Evolutionary conservation across 768 basidiomycete genomes (phyloP), one percentile per base, ranked within the genome.

Genomic region (Lactarius hatsudake): DNA sequence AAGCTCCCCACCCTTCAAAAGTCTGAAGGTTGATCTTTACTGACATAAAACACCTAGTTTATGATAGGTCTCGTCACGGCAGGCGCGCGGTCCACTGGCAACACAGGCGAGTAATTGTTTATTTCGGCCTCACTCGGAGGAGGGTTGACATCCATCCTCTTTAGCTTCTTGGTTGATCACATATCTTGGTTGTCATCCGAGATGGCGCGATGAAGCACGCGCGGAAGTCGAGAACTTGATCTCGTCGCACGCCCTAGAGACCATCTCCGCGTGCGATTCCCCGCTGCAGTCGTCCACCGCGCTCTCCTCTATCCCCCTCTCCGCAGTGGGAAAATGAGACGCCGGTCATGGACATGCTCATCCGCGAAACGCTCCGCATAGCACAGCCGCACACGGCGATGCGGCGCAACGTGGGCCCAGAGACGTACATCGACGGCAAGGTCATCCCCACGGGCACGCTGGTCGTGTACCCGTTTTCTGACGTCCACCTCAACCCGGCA

Each of bases 41-140:
- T 70, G 72, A 69, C 62, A 34, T 65, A 65, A 36, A 60, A 71
- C 62, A 61, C 69, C 67, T 73, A 91, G 89, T 91, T 93, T 75
- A 88, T 90, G 66, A 91, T 91, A 87, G 90, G 91, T 38, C 78
- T 92, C 18, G 79, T 93, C 64, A 87, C 90, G 64, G 90, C 90
- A 38, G 90, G 90, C n/a, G 87, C 90, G 51, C 83, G 90, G 73
- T 88, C 90, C 15, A 92, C 89, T 55, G 90, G 90, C 13, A 88
- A 88, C 12, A 88, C 89, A 71, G 85, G 86, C 84, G 65, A 72
- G 77, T 67, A 51, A 43, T 8, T 13, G 61, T 63, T 62, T 10
- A 42, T 5, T 42, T 61, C 6, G 54, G 40, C 59, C 48, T n/a
- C 36, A 45, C 65, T 66, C 58, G 71, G 65, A 42, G 34, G 57